Conservation (phyloP, 148 eudicot genomes). For the Arctostaphylos glauca region DNA sequence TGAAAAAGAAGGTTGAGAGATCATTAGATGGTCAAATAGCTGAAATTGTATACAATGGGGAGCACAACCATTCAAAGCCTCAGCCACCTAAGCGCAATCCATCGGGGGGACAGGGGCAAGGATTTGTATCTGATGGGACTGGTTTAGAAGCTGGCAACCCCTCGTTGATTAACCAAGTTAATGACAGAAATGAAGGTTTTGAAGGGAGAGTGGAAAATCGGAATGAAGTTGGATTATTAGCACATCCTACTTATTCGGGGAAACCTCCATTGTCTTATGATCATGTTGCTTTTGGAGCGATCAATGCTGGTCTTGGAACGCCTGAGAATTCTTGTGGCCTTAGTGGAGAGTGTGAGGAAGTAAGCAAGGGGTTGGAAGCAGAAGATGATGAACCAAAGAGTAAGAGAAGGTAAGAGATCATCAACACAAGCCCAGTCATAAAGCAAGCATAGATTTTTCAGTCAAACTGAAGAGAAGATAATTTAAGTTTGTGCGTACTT, state of each 20-base stretch:
- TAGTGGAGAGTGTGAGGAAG: conserved; percentile 42
- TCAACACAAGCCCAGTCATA: background rate
- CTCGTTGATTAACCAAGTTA: conserved; percentile 20
- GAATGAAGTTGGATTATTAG: conserved; percentile 26
- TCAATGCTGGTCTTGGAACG: conserved; percentile 20
- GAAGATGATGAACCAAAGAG: conserved; percentile 42
- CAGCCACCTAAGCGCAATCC: conserved; percentile 43
- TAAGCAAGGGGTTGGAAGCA: conserved; percentile 31
- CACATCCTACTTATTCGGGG: conserved; percentile 21
- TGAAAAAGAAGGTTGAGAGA: conserved; percentile 83
- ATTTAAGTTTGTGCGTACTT: background rate
- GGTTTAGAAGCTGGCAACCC: conserved; percentile 28
- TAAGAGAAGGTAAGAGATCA: conserved; percentile 67
- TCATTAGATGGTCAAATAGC: conserved; percentile 71
- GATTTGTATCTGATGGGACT: conserved; percentile 24
- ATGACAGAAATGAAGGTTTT: conserved; percentile 29
- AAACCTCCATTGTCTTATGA: conserved; percentile 23
- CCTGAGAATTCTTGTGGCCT: conserved; percentile 38
- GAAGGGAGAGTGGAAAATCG: conserved; percentile 26
- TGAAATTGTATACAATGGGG: conserved; percentile 91
- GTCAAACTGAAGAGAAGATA: background rate
- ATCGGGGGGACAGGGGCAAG: conserved; percentile 36
- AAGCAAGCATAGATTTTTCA: conserved; percentile 1
- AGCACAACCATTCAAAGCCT: conserved; percentile 83
- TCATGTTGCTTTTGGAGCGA: conserved; percentile 21